A percentile compares a stretch with the other conserved stretches of the same genome.
phyloP scores from a whole-genome alignment of 768 basidiomycete species.

The Lactifluus rugatus region DNA sequence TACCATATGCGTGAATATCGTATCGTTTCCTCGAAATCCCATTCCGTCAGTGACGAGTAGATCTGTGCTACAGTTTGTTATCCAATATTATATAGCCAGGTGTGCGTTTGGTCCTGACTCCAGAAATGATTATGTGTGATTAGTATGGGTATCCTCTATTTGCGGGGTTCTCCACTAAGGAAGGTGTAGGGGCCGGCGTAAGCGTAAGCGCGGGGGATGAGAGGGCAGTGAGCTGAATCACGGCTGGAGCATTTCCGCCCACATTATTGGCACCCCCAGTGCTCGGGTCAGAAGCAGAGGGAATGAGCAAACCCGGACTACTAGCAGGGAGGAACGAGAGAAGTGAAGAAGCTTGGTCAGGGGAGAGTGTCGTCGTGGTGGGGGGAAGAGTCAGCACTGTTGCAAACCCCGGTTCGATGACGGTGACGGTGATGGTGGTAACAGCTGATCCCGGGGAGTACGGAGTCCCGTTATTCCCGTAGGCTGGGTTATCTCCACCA shows the following conservation, averaged over 20 bases:
- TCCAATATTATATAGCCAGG: background rate
- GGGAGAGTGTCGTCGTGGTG: conserved; percentile 36
- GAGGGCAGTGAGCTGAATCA: conserved; percentile 2
- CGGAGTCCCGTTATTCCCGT: background rate
- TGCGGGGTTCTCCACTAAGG: background rate
- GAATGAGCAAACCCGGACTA: conserved; percentile 28
- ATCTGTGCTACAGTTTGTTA: background rate
- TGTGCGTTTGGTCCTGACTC: background rate
- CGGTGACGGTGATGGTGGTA: conserved; percentile 22
- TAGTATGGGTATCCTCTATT: background rate
- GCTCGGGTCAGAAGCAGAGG: conserved; percentile 24
- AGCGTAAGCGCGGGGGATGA: background rate
- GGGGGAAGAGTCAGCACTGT: conserved; percentile 24
- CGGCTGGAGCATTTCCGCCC: background rate
- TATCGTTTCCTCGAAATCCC: background rate
- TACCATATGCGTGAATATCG: conserved; percentile 11
- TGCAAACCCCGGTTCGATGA: conserved; percentile 2
- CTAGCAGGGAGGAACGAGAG: background rate
- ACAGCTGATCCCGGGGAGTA: conserved; percentile 27
- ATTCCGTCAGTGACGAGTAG: background rate
- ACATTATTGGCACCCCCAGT: background rate
- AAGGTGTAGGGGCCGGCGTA: background rate
- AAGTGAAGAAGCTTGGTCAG: conserved; percentile 31
- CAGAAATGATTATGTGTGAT: background rate
- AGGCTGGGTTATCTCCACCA: background rate